Evolutionary conservation across 2,329 filamentous ascomycete species (phyloP), one percentile per base, ranked within the genome.

Genomic region (Hypoxylon sp.): DNA sequence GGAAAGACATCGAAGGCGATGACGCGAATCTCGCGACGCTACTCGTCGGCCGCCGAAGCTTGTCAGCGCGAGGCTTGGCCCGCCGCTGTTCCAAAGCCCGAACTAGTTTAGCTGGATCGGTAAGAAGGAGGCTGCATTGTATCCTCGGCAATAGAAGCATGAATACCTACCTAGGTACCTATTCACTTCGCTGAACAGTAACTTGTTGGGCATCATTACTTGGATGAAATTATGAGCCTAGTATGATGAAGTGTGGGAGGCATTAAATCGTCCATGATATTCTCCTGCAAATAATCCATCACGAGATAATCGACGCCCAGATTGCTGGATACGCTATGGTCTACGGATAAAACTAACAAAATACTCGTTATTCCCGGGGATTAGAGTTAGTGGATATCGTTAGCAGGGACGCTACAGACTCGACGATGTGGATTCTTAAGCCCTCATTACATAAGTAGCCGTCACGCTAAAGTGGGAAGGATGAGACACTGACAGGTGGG

Each of bases 61-160:
- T 60, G 36, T 38, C 50, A 55, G 48, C 23, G 23, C 45, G 25
- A 45, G 19, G 43, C 49, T 21, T 67, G 55, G 64, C 23, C 60
- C 60, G 55, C 60, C 60, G 65, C 55, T 46, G 60, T n/a, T 23
- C n/a, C 9, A 43, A 60, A 21, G 19, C 55, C 49, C 32, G 55
- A 60, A 53, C 32, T 30, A 50, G 56, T 53, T 68, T 61, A 56
- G 50, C 45, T 60, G 28, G 60, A 48, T 59, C 61, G 65, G 57
- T 5, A 25, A 58, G 19, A 60, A 34, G 59, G 51, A 65, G 46
- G 13, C 13, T 36, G 17, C 49, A 21, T 51, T 60, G 2, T 63
- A 63, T 30, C 64, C 64, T 67, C 64, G 64, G 64, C 36, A 56
- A 17, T 38, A 17, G 25, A 23, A 17, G 25, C 17, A 58, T 62